Evolutionary conservation across 179 eudicot species (phyloP).

Genomic region (Corrigiola litoralis): DNA sequence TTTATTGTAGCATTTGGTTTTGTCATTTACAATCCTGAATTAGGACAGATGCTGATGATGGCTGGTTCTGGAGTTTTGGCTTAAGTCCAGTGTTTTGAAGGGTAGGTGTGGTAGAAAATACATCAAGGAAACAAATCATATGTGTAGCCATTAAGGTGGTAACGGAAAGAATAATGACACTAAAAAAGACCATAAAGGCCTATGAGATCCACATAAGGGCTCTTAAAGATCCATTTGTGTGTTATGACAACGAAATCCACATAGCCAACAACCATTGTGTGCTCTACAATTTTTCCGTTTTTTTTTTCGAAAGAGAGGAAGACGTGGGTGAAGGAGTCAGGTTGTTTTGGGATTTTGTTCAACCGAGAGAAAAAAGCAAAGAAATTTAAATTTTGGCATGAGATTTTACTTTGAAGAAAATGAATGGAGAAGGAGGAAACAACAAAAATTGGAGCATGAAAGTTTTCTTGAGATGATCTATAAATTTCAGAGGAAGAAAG

Average conservation of each 20-base stretch:
- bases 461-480: too few relatives aligned
- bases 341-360: too few relatives aligned
- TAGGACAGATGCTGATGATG: too few relatives aligned
- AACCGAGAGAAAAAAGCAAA: too few relatives aligned
- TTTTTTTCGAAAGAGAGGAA: too few relatives aligned
- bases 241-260: neutral
- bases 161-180: neutral
- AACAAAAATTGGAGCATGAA: too few relatives aligned
- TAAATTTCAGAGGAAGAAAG: too few relatives aligned
- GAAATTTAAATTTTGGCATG: too few relatives aligned
- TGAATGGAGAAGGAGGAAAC: too few relatives aligned
- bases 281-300: too few relatives aligned
- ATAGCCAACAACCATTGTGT: neutral
- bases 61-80: neutral
- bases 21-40: neutral
- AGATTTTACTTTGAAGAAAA: too few relatives aligned
- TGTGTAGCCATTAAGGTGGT: neutral
- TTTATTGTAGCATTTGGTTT: neutral
- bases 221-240: neutral
- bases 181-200: neutral
- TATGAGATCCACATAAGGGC: neutral
- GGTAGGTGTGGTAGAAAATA: neutral
- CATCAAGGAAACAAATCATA: neutral
- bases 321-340: too few relatives aligned
- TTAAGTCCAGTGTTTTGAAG: neutral